Base-by-base conservation (phyloP, 805 yeast genomes). In the Naumovozyma dairenensis region DNA sequence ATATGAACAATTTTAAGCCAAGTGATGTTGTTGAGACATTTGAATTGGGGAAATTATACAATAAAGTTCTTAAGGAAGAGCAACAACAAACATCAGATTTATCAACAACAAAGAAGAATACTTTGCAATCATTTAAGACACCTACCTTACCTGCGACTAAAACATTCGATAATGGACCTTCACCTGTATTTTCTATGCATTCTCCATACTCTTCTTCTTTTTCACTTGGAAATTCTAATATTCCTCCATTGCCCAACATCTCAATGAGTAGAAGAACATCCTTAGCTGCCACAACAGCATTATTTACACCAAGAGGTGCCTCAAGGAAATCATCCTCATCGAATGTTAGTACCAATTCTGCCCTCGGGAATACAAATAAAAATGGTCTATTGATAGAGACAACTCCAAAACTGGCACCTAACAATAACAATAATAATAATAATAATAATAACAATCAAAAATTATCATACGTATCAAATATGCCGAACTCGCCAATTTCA, bases 1-100 rank as follows among this genome's bases (percentile, higher is more conserved):
- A 83, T 53, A 52, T 57, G 10, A 65, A 66, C n/a, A 80, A 82
- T 3, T 76, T 85, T 75, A 64, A 60, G 16, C 82, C 87, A 1
- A 56, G 66, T 9, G 84, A 80, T 46, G 67, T 75, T 17, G 72
- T 77, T 3, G 60, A 66, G 28, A 70, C 77, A 14, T 66, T 63
- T 44, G 73, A 74, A 32, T 65, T 73, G 3, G 69, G 66, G 37
- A 57, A 60, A 27, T 53, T 60, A 25, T 69, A 67, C 41, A 55
- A 59, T 22, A 49, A 48, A 21, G 21, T 61, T 16, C 43, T 48
- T 21, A 45, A 48, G 16, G 55, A 51, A 12, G 39, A 43, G 6
- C 37, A 44, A 26, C 28, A 38, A 17, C n/a, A n/a, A n/a, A n/a
- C n/a, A n/a, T 31, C 43, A 22, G 39, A 42, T 6, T 32, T 27